These are phyloP conservation scores for Blakeslea trispora DNA, from an alignment of 371 early-diverging fungal species.

Conservation along the genomic window DNA sequence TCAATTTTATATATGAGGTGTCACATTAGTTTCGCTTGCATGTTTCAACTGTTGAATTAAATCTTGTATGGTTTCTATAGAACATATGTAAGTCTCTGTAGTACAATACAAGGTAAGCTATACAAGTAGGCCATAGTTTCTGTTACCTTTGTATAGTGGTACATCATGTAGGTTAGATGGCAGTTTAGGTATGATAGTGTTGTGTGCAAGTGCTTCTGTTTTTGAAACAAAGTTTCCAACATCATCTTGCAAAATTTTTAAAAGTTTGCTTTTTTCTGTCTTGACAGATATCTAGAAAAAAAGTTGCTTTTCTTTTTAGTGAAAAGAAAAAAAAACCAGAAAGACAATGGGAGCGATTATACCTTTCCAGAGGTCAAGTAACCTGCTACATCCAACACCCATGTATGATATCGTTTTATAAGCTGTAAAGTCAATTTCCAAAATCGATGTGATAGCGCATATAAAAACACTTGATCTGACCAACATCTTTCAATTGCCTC, in stretches of 20 bases:
- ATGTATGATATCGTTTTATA: slow-evolving; percentile 49
- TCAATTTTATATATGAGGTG: no score
- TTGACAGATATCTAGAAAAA: slow-evolving; percentile 1
- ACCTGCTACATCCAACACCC: slow-evolving; percentile 30
- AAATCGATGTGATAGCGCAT: slow-evolving; percentile 63
- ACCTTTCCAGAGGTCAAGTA: neutral
- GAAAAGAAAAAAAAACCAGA: neutral
- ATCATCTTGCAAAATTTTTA: slow-evolving; percentile 1
- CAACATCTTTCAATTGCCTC: slow-evolving; percentile 65
- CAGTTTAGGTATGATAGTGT: slow-evolving; percentile 37
- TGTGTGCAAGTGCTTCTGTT: slow-evolving; percentile 12
- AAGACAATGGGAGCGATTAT: slow-evolving; percentile 3
- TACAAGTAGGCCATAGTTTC: no score
- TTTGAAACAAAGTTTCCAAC: slow-evolving; percentile 2
- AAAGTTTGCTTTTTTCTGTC: neutral
- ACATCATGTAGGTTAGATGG: slow-evolving; percentile 40
- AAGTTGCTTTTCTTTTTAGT: no score
- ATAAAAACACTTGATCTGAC: slow-evolving; percentile 67
- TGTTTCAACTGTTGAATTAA: slow-evolving; percentile 10
- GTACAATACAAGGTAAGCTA: no score
- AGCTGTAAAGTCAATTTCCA: slow-evolving; percentile 81
- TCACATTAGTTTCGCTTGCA: no score
- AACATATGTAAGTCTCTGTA: no score
- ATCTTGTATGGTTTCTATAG: no score
- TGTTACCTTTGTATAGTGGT: slow-evolving; percentile 36